A percentile compares a stretch with the other conserved stretches of the same genome.
Conservation (phyloP, 345 rosid genomes). For the Pistacia vera region DNA sequence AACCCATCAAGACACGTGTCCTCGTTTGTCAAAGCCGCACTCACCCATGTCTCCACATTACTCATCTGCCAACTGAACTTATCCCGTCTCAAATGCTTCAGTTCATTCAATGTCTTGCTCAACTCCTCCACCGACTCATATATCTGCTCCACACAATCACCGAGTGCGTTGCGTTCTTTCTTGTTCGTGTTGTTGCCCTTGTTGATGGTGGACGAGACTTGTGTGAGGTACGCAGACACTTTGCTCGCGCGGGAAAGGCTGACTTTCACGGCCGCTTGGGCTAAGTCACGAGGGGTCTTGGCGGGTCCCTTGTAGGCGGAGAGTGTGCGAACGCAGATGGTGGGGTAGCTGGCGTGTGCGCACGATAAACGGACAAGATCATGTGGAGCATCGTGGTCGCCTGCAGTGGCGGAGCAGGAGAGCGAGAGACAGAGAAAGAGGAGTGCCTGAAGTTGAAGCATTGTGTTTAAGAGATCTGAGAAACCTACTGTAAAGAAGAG, state of each 20-base stretch:
- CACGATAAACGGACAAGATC: slow-evolving; percentile 72
- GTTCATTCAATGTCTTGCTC: slow-evolving; percentile 48
- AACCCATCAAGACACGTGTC: slow-evolving; percentile 95
- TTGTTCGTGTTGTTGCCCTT: slow-evolving; percentile 24
- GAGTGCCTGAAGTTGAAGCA: neutral
- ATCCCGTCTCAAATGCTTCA: slow-evolving; percentile 59
- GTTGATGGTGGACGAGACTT: slow-evolving; percentile 13
- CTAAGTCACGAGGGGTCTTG: slow-evolving; percentile 60
- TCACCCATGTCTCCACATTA: slow-evolving; percentile 85
- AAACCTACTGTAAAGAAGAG: neutral
- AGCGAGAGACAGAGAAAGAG: slow-evolving; percentile 19
- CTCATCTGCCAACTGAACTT: slow-evolving; percentile 66
- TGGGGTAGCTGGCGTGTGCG: slow-evolving; percentile 74
- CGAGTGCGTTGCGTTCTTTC: slow-evolving; percentile 50
- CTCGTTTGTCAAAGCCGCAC: slow-evolving; percentile 82
- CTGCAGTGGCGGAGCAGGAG: slow-evolving; percentile 26
- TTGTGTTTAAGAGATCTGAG: neutral
- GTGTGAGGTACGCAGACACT: slow-evolving; percentile 38
- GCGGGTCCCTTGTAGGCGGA: slow-evolving; percentile 69
- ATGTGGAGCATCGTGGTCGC: neutral
- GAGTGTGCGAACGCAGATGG: slow-evolving; percentile 67
- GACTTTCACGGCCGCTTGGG: slow-evolving; percentile 71
- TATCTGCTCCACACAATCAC: slow-evolving; percentile 83
- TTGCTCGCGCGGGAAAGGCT: slow-evolving; percentile 52
- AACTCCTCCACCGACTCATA: slow-evolving; percentile 71